Evolutionary conservation across 192 early-diverging fungal genomes (phyloP).

Genomic region (Backusella morwellensis): DNA sequence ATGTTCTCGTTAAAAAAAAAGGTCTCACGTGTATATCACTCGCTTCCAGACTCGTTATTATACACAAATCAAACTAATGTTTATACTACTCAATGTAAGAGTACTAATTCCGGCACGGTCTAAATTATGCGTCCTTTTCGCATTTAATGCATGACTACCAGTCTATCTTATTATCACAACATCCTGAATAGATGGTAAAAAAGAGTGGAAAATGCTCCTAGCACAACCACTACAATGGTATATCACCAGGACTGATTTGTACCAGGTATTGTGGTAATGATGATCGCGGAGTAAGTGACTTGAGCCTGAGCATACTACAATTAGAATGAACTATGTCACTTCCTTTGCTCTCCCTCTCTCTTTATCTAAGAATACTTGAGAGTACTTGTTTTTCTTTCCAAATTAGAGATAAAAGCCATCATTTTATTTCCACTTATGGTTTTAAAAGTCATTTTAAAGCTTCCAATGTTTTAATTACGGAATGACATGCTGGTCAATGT

Average conservation of each 20-base stretch:
- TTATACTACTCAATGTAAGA: neutral
- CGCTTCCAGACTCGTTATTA: neutral
- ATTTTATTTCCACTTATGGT: neutral
- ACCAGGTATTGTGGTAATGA: neutral
- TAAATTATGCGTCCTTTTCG: neutral
- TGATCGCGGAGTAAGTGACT: neutral
- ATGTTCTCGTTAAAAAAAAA: neutral
- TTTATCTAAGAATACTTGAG: neutral
- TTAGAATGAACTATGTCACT: neutral
- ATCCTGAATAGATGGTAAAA: neutral
- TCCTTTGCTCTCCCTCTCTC: neutral
- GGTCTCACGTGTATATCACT: neutral
- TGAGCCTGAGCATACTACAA: neutral
- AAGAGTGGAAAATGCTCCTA: neutral
- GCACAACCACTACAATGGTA: neutral
- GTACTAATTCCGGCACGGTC: neutral
- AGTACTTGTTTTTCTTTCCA: neutral
- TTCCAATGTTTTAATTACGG: neutral
- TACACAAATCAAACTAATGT: neutral
- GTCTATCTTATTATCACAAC: neutral
- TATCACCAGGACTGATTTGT: slow-evolving; percentile 1
- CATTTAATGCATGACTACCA: neutral
- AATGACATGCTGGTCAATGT: neutral
- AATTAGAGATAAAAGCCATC: neutral
- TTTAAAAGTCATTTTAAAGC: neutral